Evolutionary conservation across 208 protist species (phyloP), one percentile per base, ranked within the genome.

Genomic region (Polymyxa betae): DNA sequence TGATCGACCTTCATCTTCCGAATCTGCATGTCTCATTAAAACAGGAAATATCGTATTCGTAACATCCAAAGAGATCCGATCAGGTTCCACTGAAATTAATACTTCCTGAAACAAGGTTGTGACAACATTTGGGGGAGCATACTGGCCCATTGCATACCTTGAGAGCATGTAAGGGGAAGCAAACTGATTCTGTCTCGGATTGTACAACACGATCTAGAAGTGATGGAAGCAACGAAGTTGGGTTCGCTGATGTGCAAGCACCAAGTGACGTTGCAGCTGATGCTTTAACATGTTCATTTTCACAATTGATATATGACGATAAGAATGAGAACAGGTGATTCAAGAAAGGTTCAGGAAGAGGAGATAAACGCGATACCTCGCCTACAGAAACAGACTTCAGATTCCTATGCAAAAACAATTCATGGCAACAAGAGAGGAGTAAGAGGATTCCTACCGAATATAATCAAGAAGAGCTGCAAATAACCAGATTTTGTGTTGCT

Each of bases 101-200:
- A 60, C 5, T 60, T 60, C 49, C 49, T 60, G 24, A 24, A 60
- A 60, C 24, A 60, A 60, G 24, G 5, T 60, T 29, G 49, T 29
- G 5, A 60, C 5, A 60, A 60, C 5, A 60, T 29, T 60, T 24
- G 49, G 49, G 12, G 24, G 49, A 60, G 5, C 24, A 60, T 60
- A 60, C 24, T 24, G n/a, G n/a, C n/a, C n/a, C n/a, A n/a, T n/a
- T n/a, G n/a, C n/a, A 29, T n/a, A 45, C 72, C 72, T 82, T 82
- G 72, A 82, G 72, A 5, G 72, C 5, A 43, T 82, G 72, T n/a
- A 82, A n/a, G 12, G 35, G 72, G n/a, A 82, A 82, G n/a, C 35
- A 82, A 20, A 43, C 10, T 20, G 16, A 38, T 12, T 35, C 16
- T 20, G 72, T 5, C 35, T 82, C 16, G 72, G 5, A 20, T 43